These are phyloP conservation scores for Annulohypoxylon maeteangense DNA, from an alignment of 495 filamentous ascomycete genomes.

Conservation along the genomic window DNA sequence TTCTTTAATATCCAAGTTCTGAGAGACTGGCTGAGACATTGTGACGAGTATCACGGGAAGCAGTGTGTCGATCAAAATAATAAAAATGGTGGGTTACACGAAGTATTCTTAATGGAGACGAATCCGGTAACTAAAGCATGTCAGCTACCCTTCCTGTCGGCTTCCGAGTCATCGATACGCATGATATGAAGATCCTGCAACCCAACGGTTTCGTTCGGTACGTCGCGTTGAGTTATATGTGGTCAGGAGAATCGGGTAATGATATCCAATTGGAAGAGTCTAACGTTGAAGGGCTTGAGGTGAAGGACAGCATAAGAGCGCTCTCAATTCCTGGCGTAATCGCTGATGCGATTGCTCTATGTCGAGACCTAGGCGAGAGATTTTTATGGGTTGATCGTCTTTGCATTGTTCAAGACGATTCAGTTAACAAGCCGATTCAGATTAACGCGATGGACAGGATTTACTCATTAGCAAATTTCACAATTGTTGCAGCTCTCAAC, in stretches of 20 bases:
- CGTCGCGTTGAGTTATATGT: slow-evolving; percentile 5
- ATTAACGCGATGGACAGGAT: slow-evolving; percentile 1
- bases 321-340: neutral
- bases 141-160: neutral
- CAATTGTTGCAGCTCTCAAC: neutral
- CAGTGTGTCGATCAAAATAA: neutral
- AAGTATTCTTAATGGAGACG: neutral
- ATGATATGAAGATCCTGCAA: neutral
- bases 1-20: neutral
- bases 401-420: slow-evolving; percentile 1
- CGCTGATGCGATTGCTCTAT: neutral
- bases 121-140: neutral
- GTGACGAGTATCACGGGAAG: neutral
- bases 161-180: neutral
- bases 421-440: neutral
- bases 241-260: neutral
- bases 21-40: neutral
- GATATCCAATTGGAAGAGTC: neutral
- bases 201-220: neutral
- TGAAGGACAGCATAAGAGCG: neutral
- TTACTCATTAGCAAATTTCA: neutral
- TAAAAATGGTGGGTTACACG: neutral
- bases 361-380: slow-evolving; percentile 1
- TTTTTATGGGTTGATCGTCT: slow-evolving; percentile 6
- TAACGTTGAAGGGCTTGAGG: neutral